Percentiles rank a stretch among this genome's conserved stretches.
phyloP scores from a whole-genome alignment of 208 protist species.

The Porcisia deanei region DNA sequence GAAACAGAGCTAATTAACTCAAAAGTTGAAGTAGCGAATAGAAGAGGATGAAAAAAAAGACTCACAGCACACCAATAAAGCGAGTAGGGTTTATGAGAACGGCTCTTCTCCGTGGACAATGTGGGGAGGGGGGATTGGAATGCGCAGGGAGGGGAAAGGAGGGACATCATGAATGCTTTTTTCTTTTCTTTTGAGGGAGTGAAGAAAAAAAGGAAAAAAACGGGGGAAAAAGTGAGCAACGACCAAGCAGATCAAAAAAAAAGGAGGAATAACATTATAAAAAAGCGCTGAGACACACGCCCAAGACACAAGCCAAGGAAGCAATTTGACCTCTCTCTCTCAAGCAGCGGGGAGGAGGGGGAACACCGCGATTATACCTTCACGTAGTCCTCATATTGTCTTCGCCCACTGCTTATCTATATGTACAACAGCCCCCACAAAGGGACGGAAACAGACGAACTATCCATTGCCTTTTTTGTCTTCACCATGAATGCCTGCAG shows the following conservation, averaged over 20 bases:
- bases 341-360: neutral
- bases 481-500: neutral
- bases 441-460: neutral
- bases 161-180: neutral
- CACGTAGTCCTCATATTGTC: neutral
- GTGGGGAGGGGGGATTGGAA: neutral
- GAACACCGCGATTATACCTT: neutral
- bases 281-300: neutral
- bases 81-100: neutral
- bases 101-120: neutral
- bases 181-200: too few species aligned
- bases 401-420: neutral
- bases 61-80: neutral
- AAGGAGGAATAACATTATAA: neutral
- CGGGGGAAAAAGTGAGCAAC: too few species aligned
- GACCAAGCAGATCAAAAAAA: neutral
- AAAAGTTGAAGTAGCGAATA: neutral
- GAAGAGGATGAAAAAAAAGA: neutral
- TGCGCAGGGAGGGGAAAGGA: neutral
- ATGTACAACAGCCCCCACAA: neutral
- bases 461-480: neutral
- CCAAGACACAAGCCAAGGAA: neutral
- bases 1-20: neutral
- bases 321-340: neutral
- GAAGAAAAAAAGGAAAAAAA: too few species aligned